phyloP scores from a whole-genome alignment of 2,329 filamentous ascomycete species.

The Sporothrix curviconia region DNA sequence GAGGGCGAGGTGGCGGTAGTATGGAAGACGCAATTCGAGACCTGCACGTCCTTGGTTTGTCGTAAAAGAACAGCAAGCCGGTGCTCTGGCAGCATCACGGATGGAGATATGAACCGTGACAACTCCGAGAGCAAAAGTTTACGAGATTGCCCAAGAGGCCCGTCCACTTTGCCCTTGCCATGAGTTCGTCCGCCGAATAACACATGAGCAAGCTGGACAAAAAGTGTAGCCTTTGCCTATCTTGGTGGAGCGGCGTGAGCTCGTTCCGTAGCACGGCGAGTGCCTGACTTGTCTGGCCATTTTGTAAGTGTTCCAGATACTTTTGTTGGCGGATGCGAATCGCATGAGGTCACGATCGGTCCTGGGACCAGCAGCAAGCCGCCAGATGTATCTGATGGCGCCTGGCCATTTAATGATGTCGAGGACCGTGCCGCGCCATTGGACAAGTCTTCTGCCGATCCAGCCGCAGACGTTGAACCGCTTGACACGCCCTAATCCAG shows the following conservation, averaged over 20 bases:
- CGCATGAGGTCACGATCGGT: slow-evolving; percentile 74
- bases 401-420: not conserved
- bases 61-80: slow-evolving; percentile 74
- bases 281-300: slow-evolving; percentile 65
- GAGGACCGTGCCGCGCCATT: not conserved
- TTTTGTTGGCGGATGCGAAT: slow-evolving; percentile 91
- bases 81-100: slow-evolving; percentile 93
- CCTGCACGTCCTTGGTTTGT: slow-evolving; percentile 77
- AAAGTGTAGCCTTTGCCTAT: slow-evolving; percentile 69
- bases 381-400: slow-evolving; percentile 29
- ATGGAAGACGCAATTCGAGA: slow-evolving; percentile 80
- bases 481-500: not conserved
- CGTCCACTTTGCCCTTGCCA: slow-evolving; percentile 74
- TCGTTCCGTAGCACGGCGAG: slow-evolving; percentile 80
- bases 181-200: slow-evolving; percentile 67
- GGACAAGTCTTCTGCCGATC: no score
- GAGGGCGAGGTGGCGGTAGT: slow-evolving; percentile 73
- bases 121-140: slow-evolving; percentile 71
- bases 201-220: slow-evolving; percentile 92
- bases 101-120: slow-evolving; percentile 88
- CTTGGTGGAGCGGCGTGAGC: slow-evolving; percentile 76
- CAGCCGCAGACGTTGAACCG: not conserved
- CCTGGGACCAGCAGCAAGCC: slow-evolving; percentile 69
- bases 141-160: slow-evolving; percentile 69
- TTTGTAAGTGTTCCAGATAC: slow-evolving; percentile 83